A percentile compares a stretch with the other conserved stretches of the same genome.
These are phyloP conservation scores for Geotrichum carabidarum DNA, from an alignment of 1,139 yeast species.

Conservation along the genomic window DNA sequence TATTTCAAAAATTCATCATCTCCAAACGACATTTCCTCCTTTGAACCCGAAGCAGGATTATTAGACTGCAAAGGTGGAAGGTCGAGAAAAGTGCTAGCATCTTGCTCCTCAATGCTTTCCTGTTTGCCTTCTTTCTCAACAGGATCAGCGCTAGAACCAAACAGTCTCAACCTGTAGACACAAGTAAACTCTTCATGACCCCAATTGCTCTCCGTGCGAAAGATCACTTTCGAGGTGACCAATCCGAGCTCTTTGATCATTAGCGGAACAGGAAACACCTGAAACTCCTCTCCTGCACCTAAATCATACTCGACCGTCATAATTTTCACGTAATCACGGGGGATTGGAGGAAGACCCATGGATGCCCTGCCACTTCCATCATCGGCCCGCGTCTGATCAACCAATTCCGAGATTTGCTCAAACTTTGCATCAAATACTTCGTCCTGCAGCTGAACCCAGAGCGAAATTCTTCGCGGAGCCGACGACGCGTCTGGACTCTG, in stretches of 20 bases:
- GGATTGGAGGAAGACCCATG: constrained; percentile 15
- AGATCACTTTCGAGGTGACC: constrained; percentile 26
- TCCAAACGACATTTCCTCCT: neutral
- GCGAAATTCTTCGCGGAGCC: constrained; percentile 35
- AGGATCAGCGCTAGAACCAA: constrained; percentile 26
- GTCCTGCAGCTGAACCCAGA: constrained; percentile 33
- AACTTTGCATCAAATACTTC: constrained; percentile 18
- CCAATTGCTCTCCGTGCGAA: constrained; percentile 35
- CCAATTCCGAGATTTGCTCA: constrained; percentile 11
- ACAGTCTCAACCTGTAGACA: constrained; percentile 34
- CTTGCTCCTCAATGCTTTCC: neutral
- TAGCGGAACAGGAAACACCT: constrained; percentile 30
- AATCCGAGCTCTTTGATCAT: constrained; percentile 21
- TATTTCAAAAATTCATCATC: neutral
- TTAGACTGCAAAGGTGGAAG: too few species aligned
- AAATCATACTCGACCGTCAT: constrained; percentile 32
- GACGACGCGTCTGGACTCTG: constrained; percentile 30
- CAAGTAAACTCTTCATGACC: constrained; percentile 36
- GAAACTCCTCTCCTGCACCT: constrained; percentile 27
- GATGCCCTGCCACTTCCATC: constrained; percentile 5
- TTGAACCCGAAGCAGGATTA: neutral
- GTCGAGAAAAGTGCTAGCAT: neutral
- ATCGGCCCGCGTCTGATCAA: constrained; percentile 10
- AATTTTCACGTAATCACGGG: constrained; percentile 27
- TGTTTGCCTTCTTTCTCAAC: neutral